Evolutionary conservation across 2,329 filamentous ascomycete genomes (phyloP), one percentile per base, ranked within the genome.

Genomic region (Trichoderma sp.): DNA sequence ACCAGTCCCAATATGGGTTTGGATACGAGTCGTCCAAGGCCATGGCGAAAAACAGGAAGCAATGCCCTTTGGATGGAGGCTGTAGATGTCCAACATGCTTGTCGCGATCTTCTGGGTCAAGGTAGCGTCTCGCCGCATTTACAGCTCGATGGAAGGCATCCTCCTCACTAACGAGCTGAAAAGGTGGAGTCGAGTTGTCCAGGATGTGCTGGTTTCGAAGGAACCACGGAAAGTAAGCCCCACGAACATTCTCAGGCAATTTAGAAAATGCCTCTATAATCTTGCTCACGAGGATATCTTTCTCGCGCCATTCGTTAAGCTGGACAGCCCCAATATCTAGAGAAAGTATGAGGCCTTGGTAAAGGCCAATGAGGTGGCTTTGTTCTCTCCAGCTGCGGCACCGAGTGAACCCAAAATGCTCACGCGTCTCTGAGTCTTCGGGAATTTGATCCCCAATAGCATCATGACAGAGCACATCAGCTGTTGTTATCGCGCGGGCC

Each of bases 121-220:
- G 58, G 58, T 60, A 49, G 13, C 10, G 37, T 8, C 37, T 49
- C 26, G 58, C 58, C 4, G 37, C 37, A 3, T 43, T 14, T 49
- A 60, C 6, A 60, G 58, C 58, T n/a, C 37, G 32, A 4, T 5
- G 7, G 24, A 65, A 21, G 16, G 49, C 32, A 32, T 65, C 14
- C 26, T 52, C 21, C 26, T 65, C 24, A 13, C 32, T n/a, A 28
- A 55, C 18, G 8, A 55, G 37, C 49, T 65, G 18, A 54, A 43
- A n/a, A 28, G 60, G 49, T 14, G 60, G 60, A 8, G 4, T 43
- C 14, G 61, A 65, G 21, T 16, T 16, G n/a, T 55, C 49, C 21
- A 65, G 61, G 4, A 65, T 65, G n/a, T 65, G 21, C 10, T 65
- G 61, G 30, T 65, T 65, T 55, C 49, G 61, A 39, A 65, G 21